Evolutionary conservation across 805 yeast species (phyloP).

Genomic region (Starmera quercuum): DNA sequence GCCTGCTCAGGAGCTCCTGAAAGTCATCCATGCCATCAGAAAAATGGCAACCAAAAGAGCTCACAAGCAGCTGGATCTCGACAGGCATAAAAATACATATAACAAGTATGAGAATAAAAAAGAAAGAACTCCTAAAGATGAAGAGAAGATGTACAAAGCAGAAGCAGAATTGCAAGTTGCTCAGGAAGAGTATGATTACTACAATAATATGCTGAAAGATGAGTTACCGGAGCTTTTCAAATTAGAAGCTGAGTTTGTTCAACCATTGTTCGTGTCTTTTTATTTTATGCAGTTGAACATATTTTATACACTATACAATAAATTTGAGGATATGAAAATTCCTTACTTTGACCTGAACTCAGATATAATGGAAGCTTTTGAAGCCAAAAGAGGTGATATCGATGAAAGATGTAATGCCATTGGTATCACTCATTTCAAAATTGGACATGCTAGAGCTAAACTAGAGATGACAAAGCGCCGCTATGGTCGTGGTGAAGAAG

Average conservation of each 20-base stretch:
- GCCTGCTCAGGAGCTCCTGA: constrained; percentile 87
- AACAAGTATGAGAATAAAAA: constrained; percentile 74
- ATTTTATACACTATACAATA: constrained; percentile 83
- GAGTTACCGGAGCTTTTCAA: constrained; percentile 85
- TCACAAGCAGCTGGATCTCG: constrained; percentile 91
- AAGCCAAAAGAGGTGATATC: constrained; percentile 77
- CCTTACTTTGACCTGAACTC: constrained; percentile 87
- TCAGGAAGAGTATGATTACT: constrained; percentile 92
- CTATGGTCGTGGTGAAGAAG: constrained; percentile 41
- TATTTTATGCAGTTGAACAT: constrained; percentile 97
- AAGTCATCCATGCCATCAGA: constrained; percentile 73
- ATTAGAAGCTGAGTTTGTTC: constrained; percentile 86
- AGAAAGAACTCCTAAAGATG: constrained; percentile 82
- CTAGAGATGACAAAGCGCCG: constrained; percentile 77
- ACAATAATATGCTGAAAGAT: constrained; percentile 86
- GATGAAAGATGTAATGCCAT: constrained; percentile 86
- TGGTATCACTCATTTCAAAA: constrained; percentile 83
- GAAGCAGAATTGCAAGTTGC: constrained; percentile 89
- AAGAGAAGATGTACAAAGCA: constrained; percentile 80
- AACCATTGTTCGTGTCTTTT: constrained; percentile 88
- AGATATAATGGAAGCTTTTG: constrained; percentile 78
- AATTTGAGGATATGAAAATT: constrained; percentile 94
- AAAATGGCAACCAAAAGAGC: constrained; percentile 94
- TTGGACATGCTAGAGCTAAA: constrained; percentile 81
- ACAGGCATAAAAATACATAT: constrained; percentile 66